A percentile compares a stretch with the other conserved stretches of the same genome.
These are phyloP conservation scores for Hebeloma cylindrosporum DNA, from an alignment of 768 basidiomycete species.

Conservation along the genomic window DNA sequence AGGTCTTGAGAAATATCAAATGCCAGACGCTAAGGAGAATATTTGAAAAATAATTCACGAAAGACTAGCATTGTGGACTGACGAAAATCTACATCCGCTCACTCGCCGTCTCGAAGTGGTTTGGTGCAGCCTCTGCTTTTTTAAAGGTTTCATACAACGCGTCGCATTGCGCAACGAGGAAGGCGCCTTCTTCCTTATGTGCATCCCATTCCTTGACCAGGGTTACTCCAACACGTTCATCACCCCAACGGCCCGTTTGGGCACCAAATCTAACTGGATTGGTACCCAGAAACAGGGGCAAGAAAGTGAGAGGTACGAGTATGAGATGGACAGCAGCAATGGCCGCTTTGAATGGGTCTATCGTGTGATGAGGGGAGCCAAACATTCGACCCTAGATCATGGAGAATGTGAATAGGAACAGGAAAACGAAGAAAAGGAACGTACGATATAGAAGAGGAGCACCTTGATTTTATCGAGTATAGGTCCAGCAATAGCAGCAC, in stretches of 20 bases:
- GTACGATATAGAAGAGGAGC: constrained; percentile 61
- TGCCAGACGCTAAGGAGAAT: too few species aligned
- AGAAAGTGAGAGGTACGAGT: constrained; percentile 53
- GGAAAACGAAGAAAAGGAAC: constrained; percentile 23
- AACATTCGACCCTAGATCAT: constrained; percentile 59
- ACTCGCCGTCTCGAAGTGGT: constrained; percentile 18
- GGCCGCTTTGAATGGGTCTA: constrained; percentile 62
- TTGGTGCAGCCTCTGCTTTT: constrained; percentile 21
- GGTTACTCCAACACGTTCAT: constrained; percentile 47
- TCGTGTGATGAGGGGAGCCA: constrained; percentile 68
- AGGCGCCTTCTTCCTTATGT: constrained; percentile 44
- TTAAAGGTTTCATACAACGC: constrained; percentile 42
- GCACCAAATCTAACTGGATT: constrained; percentile 49
- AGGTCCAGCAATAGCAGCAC: constrained; percentile 42
- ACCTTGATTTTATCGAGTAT: constrained; percentile 50
- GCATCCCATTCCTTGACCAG: constrained; percentile 53
- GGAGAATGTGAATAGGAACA: constrained; percentile 3
- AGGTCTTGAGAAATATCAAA: too few species aligned
- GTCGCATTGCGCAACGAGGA: constrained; percentile 58
- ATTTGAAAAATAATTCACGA: constrained; percentile 36
- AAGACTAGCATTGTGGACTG: constrained; percentile 11
- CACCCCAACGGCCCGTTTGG: constrained; percentile 56
- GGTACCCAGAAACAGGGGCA: constrained; percentile 31
- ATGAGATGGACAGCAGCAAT: constrained; percentile 65
- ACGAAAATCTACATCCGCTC: constrained; percentile 16